Base-by-base conservation (phyloP, 2,329 filamentous ascomycete genomes). In the Aspergillus jensenii region DNA sequence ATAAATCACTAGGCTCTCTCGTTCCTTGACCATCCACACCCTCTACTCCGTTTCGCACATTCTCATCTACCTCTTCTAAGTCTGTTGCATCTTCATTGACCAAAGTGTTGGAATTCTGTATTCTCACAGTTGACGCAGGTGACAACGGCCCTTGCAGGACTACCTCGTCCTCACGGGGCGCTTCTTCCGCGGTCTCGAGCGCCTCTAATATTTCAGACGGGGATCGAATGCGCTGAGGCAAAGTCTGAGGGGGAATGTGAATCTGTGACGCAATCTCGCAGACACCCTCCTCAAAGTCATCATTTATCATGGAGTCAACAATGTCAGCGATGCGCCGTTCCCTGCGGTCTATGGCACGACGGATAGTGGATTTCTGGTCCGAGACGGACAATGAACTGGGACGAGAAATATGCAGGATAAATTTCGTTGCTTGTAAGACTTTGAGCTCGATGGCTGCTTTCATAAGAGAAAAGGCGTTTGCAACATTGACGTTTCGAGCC, bases 321-420 rank as follows among this genome's bases (percentile, higher is more conserved):
- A 68, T 47, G 3, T 65, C 46, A 21, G 67, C 57, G 12, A 69
- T 64, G 5, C 52, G 58, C 15, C 52, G 63, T 59, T 74, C 71
- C 19, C 52, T 61, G 31, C 59, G 56, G 4, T 62, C 41, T 25
- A 72, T 68, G 27, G 60, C 44, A 8, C 37, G 54, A 5, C 44
- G 59, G 31, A 71, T 54, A 3, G 61, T 31, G 31, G 31, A 49
- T 33, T 46, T 43, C 55, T 39, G 62, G 51, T 5, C 19, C 12
- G 49, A 39, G 23, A 45, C 41, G 14, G 39, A 44, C 15, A 33
- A 14, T 23, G 33, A 14, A n/a, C 44, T 53, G 35, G 25, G 48
- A 59, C n/a, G 62, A 58, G 12, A 37, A 35, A 21, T 54, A 35
- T 3, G 60, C 56, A 59, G 52, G 17, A 71, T 17, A 41, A 48